Evolutionary conservation across 768 basidiomycete species (phyloP).

Genomic region (Trametes punicea): DNA sequence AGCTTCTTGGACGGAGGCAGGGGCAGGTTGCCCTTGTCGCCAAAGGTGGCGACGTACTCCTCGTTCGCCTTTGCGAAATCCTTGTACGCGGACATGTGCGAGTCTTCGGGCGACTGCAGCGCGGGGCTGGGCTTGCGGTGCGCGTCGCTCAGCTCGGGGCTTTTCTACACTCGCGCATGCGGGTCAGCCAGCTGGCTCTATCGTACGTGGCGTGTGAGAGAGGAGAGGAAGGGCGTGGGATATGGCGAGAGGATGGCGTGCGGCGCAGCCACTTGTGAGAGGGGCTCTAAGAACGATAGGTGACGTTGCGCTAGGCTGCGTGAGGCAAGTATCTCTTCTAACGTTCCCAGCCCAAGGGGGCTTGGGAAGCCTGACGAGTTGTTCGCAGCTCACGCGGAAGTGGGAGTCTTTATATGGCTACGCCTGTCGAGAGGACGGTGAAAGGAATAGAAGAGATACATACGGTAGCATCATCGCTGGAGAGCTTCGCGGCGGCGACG

Average conservation of each 20-base stretch:
- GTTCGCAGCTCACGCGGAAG: not conserved
- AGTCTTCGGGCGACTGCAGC: not conserved
- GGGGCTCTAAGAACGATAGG: not conserved
- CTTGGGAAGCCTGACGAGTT: constrained; percentile 7
- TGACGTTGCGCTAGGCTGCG: not conserved
- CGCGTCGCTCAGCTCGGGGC: constrained; percentile 13
- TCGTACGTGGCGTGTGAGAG: not conserved
- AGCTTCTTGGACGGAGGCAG: constrained; percentile 42
- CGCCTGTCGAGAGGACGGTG: no score
- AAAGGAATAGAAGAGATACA: not conserved
- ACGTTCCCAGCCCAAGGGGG: not conserved
- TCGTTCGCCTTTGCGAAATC: constrained; percentile 42
- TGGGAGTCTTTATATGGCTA: not conserved
- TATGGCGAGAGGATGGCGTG: constrained; percentile 17
- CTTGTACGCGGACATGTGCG: constrained; percentile 28
- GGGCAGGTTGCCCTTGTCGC: constrained; percentile 39
- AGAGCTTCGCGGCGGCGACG: constrained; percentile 12
- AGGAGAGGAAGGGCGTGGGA: not conserved
- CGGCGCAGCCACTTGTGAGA: not conserved
- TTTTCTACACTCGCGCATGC: constrained; percentile 10
- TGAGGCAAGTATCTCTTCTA: not conserved
- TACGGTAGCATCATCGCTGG: constrained; percentile 6
- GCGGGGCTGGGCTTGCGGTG: constrained; percentile 9
- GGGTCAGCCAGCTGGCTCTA: no score
- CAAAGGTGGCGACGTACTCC: constrained; percentile 44